These are phyloP conservation scores for Piper betle DNA, from an alignment of 164 flowering plant genomes.

Conservation along the genomic window DNA sequence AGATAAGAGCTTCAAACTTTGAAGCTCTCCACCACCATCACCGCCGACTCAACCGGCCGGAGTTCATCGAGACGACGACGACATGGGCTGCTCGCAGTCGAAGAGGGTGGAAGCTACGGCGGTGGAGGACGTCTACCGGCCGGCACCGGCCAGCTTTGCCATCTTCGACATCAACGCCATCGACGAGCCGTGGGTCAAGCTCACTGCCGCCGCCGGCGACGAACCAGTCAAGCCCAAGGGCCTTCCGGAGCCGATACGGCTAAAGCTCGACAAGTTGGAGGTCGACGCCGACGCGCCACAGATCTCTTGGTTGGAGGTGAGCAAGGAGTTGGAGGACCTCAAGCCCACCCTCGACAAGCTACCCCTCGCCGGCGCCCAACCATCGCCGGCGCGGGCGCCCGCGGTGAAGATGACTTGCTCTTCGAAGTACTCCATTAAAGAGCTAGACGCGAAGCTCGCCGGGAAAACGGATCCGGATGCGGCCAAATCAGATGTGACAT, in stretches of 20 bases:
- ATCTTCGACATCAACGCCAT: conserved; percentile 61
- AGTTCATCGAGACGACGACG: no score
- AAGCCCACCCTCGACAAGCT: conserved; percentile 31
- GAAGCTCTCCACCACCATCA: no score
- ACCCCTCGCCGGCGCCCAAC: conserved; percentile 10
- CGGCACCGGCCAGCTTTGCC: conserved; percentile 64
- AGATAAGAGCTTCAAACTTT: no score
- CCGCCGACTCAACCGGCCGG: no score
- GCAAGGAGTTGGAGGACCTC: conserved; percentile 63
- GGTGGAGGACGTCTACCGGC: conserved; percentile 47
- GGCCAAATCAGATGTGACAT: neutral
- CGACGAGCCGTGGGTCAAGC: conserved; percentile 70
- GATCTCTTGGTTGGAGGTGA: conserved; percentile 88
- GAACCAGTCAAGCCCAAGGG: conserved; percentile 18
- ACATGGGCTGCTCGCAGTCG: conserved; percentile 87
- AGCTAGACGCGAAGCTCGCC: conserved; percentile 43
- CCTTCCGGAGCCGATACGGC: conserved; percentile 39
- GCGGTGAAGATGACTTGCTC: conserved; percentile 20
- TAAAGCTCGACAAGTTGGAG: conserved; percentile 56
- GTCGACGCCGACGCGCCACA: conserved; percentile 34
- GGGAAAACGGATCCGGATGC: neutral
- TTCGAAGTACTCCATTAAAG: conserved; percentile 73
- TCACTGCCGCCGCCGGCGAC: conserved; percentile 3
- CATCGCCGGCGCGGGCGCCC: conserved; percentile 1
- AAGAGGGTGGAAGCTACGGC: conserved; percentile 36